Base-by-base conservation (phyloP, 768 basidiomycete genomes). In the Rickenella mellea region DNA sequence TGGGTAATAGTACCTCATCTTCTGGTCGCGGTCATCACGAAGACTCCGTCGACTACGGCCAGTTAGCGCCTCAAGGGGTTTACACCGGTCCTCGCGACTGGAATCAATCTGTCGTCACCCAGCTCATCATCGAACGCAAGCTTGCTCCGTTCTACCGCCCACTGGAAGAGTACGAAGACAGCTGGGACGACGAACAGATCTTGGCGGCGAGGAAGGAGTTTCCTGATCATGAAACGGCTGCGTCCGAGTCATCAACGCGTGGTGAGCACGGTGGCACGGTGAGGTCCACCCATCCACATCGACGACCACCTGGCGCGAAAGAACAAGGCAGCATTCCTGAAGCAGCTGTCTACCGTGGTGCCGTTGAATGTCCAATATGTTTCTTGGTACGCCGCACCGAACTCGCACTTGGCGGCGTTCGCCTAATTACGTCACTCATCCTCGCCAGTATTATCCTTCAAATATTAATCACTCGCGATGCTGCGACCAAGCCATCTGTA, bases 401-500 rank as follows among this genome's bases (percentile, higher is more conserved):
- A 42, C 48, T 46, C 32, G 15, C 37, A 44, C 41, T 22, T 41
- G 43, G 6, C 15, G 15, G 4, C 33, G 10, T 36, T 46, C 44
- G 37, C 55, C n/a, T 54, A 32, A 55, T 39, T 25, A 24, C 32
- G 15, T 14, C 31, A 24, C 24, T 26, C 11, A 21, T 39, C 6
- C 56, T 55, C 50, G 50, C 20, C 57, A 99, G 94, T 97, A 94
- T 62, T 99, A 97, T 57, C 96, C 96, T 19, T 74, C 85, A 35
- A 94, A 97, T 63, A 96, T 97, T 63, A 97, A 98, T 58, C 83
- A 82, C 53, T 97, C 96, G 28, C 77, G 96, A 56, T 99, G 96
- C 60, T 99, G 96, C 60, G 93, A 94, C 69, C 96, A 99, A 52
- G 83, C 88, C 17, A 94, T 99, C 48, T 99, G 96, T 59, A 97